Evolutionary conservation across 345 rosid species (phyloP), one percentile per base, ranked within the genome.

Genomic region (Noccaea bulbosa): DNA sequence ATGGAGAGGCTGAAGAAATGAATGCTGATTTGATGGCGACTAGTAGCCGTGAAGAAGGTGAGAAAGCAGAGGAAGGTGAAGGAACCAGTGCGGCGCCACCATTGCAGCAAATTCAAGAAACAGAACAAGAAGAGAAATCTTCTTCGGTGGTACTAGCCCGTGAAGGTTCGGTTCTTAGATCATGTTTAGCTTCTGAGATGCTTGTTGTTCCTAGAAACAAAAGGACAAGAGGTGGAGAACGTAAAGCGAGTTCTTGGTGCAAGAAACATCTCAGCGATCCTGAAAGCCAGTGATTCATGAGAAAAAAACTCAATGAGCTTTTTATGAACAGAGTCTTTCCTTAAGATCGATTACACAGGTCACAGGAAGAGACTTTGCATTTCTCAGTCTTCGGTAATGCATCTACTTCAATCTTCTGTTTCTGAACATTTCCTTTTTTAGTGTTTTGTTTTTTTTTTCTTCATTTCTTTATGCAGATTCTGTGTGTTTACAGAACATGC

Each of bases 231-330:
- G 67, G 64, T 53, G 97, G 86, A 33, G 97, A 91, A 37, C 85
- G 97, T 47, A 91, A 83, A 81, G 88, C 88, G 39, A 84, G 92
- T 73, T 73, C 86, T 65, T 92, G 98, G 96, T 86, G 74, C 78
- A 88, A 70, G 85, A 82, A 84, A 80, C 78, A 82, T 43, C 65
- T 87, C 34, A 78, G 83, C 47, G 94, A 88, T 60, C 86, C 84
- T 67, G 97, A 88, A 75, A 86, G 90, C 82, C 91, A 82, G 74
- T 90, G 74, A 69, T 39, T 65, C 37, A 46, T 39, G 15, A 5
- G 20, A 46, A 14, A 30, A 16, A 51, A 61, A 32, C 37, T 46
- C 43, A 20, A n/a, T 33, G 44, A 17, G 55, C 65, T 22, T 69
- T 20, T 56, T 49, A 40, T 40, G 62, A 69, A 6, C 57, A 59